These are phyloP conservation scores for Triadica sebifera DNA, from an alignment of 345 rosid genomes.

Conservation along the genomic window DNA sequence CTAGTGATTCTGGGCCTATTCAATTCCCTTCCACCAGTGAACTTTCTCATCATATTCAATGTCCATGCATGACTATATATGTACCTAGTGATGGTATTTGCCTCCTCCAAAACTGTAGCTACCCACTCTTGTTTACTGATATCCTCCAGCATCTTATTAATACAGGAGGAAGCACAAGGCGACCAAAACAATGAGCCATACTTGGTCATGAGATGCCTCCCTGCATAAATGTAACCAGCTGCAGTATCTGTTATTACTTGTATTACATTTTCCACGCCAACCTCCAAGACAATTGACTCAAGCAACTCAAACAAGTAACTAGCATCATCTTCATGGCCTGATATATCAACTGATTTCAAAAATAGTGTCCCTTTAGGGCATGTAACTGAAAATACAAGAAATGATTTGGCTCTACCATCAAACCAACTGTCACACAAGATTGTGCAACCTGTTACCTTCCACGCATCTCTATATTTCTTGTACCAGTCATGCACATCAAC, in stretches of 20 bases:
- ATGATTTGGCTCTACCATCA: constrained; percentile 21
- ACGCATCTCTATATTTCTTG: constrained; percentile 25
- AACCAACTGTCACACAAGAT: constrained; percentile 27
- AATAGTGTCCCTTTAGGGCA: constrained; percentile 27
- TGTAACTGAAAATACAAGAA: constrained; percentile 22
- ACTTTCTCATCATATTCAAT: constrained; percentile 27
- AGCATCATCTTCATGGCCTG: constrained; percentile 30
- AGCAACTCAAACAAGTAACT: constrained; percentile 29
- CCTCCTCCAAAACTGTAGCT: constrained; percentile 23
- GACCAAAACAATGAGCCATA: constrained; percentile 31
- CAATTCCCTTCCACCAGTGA: constrained; percentile 30
- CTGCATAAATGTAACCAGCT: constrained; percentile 23
- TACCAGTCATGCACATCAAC: constrained; percentile 21
- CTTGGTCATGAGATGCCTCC: constrained; percentile 31
- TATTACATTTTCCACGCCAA: constrained; percentile 27
- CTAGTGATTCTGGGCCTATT: constrained; percentile 24
- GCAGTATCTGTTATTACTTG: constrained; percentile 26
- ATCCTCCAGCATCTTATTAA: constrained; percentile 32
- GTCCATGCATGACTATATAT: constrained; percentile 24
- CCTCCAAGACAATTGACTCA: constrained; percentile 26
- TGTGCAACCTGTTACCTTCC: constrained; percentile 33
- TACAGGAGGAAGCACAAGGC: constrained; percentile 29
- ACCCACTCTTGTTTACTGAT: constrained; percentile 26
- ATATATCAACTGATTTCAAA: constrained; percentile 32
- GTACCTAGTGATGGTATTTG: constrained; percentile 18